Percentiles rank a stretch among this genome's conserved stretches.
Evolutionary conservation across 164 flowering plant species (phyloP).

Genomic region (Vitis cinerea): DNA sequence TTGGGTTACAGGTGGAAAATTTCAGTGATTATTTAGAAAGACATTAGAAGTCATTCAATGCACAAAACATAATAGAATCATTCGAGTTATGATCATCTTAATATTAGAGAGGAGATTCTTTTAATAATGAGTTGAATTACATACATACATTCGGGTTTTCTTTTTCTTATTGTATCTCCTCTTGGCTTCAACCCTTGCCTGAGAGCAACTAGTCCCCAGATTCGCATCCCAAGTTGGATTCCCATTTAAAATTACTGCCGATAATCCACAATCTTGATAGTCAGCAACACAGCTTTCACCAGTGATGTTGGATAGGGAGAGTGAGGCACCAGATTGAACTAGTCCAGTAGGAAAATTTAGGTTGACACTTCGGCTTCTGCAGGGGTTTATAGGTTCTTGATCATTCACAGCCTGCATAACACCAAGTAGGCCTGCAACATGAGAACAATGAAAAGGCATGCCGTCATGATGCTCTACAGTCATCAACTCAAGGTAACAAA

Average conservation of each 20-base stretch:
- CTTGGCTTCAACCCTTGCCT: constrained; percentile 73
- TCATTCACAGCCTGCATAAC: constrained; percentile 29
- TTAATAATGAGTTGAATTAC: too few species aligned
- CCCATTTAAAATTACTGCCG: constrained; percentile 44
- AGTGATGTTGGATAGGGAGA: constrained; percentile 51
- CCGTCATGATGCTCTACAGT: constrained; percentile 31
- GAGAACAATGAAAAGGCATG: constrained; percentile 36
- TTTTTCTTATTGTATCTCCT: constrained; percentile 85
- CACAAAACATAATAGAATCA: too few species aligned
- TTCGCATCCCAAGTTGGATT: constrained; percentile 68
- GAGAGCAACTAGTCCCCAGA: constrained; percentile 49
- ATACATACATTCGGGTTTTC: constrained; percentile 61
- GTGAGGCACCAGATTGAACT: constrained; percentile 50
- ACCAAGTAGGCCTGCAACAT: constrained; percentile 26
- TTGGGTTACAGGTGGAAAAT: too few species aligned
- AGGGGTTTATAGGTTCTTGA: constrained; percentile 34
- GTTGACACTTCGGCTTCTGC: constrained; percentile 33
- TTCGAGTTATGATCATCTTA: too few species aligned
- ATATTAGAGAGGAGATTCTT: too few species aligned
- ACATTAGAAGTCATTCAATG: too few species aligned
- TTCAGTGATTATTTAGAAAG: too few species aligned
- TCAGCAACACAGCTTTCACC: constrained; percentile 64
- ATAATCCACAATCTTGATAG: constrained; percentile 72
- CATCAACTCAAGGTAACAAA: too few species aligned
- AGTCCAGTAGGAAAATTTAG: constrained; percentile 41